Percentiles rank a stretch among this genome's conserved stretches.
Conservation (phyloP, 805 yeast genomes). For the Schwanniomyces pseudopolymorphus region DNA sequence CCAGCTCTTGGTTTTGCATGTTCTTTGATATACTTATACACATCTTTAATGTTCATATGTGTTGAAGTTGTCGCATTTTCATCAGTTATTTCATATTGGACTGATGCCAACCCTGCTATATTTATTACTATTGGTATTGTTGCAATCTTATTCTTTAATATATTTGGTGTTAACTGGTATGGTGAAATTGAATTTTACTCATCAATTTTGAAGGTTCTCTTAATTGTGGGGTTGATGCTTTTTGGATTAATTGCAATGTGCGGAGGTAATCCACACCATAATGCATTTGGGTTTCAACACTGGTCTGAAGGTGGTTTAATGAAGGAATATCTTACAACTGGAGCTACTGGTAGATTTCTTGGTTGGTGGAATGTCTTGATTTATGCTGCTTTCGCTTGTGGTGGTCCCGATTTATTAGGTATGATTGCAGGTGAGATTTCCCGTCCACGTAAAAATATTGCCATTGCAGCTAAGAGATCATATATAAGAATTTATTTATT, state of each 20-base stretch:
- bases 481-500: constrained; percentile 67
- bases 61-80: constrained; percentile 65
- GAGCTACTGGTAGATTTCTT: constrained; percentile 55
- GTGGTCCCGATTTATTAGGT: constrained; percentile 70
- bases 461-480: constrained; percentile 68
- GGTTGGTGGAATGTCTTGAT: constrained; percentile 61
- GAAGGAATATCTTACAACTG: constrained; percentile 46
- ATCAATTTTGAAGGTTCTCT: constrained; percentile 61
- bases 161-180: constrained; percentile 51
- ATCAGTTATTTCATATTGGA: constrained; percentile 55
- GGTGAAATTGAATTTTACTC: constrained; percentile 64
- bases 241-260: constrained; percentile 62
- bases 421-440: constrained; percentile 73
- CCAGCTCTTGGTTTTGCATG: constrained; percentile 68
- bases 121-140: constrained; percentile 52
- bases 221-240: constrained; percentile 64
- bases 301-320: constrained; percentile 72
- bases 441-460: constrained; percentile 63
- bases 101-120: constrained; percentile 54
- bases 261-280: constrained; percentile 79
- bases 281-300: constrained; percentile 69
- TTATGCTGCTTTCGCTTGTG: constrained; percentile 66
- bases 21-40: constrained; percentile 61
- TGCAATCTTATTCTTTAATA: constrained; percentile 39
- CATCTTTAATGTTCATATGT: constrained; percentile 56